Evolutionary conservation across 116 monocot genomes (phyloP), one percentile per base, ranked within the genome.

Genomic region (Trichopus zeylanicus): DNA sequence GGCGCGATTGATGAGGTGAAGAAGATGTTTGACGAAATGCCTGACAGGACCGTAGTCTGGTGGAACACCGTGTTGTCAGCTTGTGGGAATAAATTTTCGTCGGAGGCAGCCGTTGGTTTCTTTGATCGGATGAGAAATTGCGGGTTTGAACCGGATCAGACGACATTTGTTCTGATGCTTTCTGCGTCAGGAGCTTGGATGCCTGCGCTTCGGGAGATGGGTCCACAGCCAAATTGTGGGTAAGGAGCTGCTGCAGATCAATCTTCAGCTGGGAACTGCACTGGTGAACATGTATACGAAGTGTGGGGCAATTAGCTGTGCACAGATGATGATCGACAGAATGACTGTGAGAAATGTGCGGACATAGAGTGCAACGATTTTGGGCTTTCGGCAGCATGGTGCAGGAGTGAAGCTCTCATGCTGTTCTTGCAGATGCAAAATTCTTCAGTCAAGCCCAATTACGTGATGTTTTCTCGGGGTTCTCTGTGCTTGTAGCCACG

Each of bases 321-420:
- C 83, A 5, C 9, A 15, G 1, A 24, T 18, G 7, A 30, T 83
- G 35, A 86, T 92, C 27, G 66, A 66, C 1, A 65, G 61, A 59
- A 86, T 86, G 86, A 13, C 37, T 0, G 63, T 48, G 25, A 74
- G 39, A 30, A 92, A 92, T 39, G 91, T 86, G 9, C 83, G 91
- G 86, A 76, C 83, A 25, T 92, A 86, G 91, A 92, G 75, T 37
- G 64, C 86, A 0, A 86, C 86, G 81, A 83, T 92, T 21, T 60
- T 82, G 56, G 85, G 85, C 3, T 59, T 51, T 7, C 79, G 85
- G 0, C 91, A 91, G 48, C 79, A 85, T 27, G 83, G 91, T n/a
- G 0, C 53, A 38, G 0, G 86, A 24, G 31, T 18, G 68, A 71
- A 54, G 86, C 91, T 9, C 65, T 86, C 20, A 34, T 54, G 4